A percentile compares a stretch with the other conserved stretches of the same genome.
Evolutionary conservation across 1,284 basidiomycete genomes (phyloP).

Genomic region (Cystobasidium slooffiae): DNA sequence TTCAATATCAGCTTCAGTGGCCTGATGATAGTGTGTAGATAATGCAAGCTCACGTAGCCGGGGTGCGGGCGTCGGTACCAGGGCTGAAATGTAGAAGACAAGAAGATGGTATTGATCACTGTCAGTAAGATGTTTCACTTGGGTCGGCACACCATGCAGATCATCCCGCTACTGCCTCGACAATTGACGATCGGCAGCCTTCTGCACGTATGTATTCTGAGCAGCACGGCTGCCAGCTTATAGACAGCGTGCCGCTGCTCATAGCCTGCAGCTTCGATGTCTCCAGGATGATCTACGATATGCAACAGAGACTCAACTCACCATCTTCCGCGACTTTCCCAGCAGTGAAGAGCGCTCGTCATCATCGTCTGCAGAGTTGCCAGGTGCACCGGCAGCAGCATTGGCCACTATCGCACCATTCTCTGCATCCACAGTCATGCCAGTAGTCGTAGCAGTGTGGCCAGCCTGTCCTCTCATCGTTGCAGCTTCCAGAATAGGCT

Average conservation of each 20-base stretch:
- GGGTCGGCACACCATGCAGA: not conserved
- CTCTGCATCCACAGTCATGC: not conserved
- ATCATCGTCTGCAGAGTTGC: not conserved
- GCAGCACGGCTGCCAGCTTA: not conserved
- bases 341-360: conserved; percentile 19
- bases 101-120: not conserved
- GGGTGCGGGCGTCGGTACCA: conserved; percentile 37
- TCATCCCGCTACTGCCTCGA: not conserved
- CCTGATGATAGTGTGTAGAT: conserved; percentile 3
- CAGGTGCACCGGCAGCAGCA: not conserved
- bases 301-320: not conserved
- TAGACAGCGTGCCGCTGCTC: not conserved
- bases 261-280: not conserved
- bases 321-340: conserved; percentile 11
- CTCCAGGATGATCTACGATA: not conserved
- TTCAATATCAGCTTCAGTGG: not conserved
- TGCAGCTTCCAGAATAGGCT: not conserved
- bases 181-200: not conserved
- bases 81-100: conserved; percentile 1
- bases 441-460: not conserved
- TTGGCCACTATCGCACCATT: not conserved
- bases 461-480: not conserved
- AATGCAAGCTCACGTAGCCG: conserved; percentile 9
- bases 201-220: not conserved
- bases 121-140: not conserved